Conservation (phyloP, 164 flowering plant species). For the Kingdonia uniflora region DNA sequence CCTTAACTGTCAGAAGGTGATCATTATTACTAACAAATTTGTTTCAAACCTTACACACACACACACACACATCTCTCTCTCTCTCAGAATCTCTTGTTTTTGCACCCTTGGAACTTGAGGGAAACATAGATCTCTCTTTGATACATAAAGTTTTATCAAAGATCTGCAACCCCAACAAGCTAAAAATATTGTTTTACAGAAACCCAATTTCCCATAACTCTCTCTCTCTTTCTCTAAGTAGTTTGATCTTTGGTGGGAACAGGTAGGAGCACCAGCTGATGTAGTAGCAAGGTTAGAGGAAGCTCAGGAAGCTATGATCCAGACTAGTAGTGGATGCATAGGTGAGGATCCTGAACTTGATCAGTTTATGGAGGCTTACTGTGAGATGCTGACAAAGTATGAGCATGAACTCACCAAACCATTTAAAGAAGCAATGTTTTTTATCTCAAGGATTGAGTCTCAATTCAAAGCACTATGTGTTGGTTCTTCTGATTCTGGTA, state of each 20-base stretch:
- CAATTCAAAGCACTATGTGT: slow-evolving; percentile 79
- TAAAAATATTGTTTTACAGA: too few species aligned
- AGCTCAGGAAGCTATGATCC: slow-evolving; percentile 38
- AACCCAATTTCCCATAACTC: too few species aligned
- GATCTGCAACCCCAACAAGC: too few species aligned
- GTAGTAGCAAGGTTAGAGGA: slow-evolving; percentile 75
- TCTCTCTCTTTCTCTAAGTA: too few species aligned
- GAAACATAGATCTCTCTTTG: too few species aligned
- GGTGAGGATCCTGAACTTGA: slow-evolving; percentile 91
- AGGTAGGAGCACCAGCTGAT: slow-evolving; percentile 96
- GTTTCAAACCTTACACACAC: too few species aligned
- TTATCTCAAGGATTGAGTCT: slow-evolving; percentile 64
- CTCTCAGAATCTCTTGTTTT: too few species aligned
- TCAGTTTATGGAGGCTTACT: slow-evolving; percentile 99
- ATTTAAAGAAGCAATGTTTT: slow-evolving; percentile 85
- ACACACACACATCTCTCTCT: too few species aligned
- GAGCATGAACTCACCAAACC: slow-evolving; percentile 91
- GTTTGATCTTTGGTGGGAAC: neutral
- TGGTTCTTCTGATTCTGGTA: slow-evolving; percentile 41
- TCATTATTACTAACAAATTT: too few species aligned
- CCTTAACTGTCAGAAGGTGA: slow-evolving; percentile 90
- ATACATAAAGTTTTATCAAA: too few species aligned
- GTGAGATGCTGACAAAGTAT: slow-evolving; percentile 88
- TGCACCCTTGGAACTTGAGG: too few species aligned
- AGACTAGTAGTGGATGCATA: slow-evolving; percentile 17